Conservation (phyloP, 495 filamentous ascomycete species). For the Podospora bellae-mahoneyi region DNA sequence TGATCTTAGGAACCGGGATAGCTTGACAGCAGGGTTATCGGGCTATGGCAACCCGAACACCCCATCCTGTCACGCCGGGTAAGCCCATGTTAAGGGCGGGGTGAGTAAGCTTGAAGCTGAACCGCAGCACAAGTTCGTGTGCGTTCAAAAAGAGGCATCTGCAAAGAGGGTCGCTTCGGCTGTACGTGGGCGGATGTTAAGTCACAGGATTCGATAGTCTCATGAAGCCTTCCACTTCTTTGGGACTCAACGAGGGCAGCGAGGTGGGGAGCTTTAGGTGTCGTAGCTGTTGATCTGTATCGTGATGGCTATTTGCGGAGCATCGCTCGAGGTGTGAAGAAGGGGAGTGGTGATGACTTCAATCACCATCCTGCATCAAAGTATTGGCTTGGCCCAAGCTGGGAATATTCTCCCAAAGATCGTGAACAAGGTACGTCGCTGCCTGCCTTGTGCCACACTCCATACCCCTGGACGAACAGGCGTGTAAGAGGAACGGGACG, state of each 20-base stretch:
- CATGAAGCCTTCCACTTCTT: neutral
- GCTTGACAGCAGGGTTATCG: neutral
- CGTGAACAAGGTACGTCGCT: neutral
- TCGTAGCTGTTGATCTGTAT: neutral
- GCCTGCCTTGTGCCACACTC: neutral
- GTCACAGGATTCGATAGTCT: conserved; percentile 15
- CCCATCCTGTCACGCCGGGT: neutral
- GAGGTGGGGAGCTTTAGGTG: neutral
- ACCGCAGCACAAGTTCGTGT: neutral
- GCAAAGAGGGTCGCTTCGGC: neutral
- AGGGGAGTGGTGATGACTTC: neutral
- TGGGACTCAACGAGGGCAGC: neutral
- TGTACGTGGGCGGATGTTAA: neutral
- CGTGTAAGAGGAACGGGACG: neutral
- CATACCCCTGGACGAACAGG: neutral
- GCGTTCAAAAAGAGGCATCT: neutral
- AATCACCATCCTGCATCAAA: conserved; percentile 3
- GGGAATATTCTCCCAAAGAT: neutral
- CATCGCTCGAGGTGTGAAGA: neutral
- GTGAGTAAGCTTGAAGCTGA: neutral
- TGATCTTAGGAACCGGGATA: neutral
- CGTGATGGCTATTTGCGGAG: neutral
- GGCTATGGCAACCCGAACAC: neutral
- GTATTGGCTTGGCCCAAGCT: conserved; percentile 19
- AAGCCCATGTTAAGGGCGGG: neutral